Evolutionary conservation across 176 grass and related monocot genomes (phyloP).

Genomic region (Typha latifolia): DNA sequence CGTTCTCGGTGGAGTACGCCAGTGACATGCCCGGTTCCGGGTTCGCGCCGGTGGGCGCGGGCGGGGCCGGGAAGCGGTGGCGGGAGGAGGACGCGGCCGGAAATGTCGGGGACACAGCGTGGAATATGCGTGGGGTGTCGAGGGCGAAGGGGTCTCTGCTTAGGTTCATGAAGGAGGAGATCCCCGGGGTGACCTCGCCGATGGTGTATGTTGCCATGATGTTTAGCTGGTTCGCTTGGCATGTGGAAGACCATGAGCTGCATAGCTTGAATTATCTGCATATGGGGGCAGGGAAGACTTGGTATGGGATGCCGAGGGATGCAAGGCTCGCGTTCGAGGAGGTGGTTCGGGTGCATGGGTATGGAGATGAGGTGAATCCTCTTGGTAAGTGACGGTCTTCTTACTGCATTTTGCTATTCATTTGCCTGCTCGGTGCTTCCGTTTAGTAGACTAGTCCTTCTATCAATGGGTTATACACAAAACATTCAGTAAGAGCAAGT

Average conservation of each 20-base stretch:
- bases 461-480: too few relatives aligned
- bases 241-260: slow-evolving; percentile 90
- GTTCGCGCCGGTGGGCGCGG: slow-evolving; percentile 21
- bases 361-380: slow-evolving; percentile 64
- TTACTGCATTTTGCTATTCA: neutral
- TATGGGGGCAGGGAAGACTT: slow-evolving; percentile 62
- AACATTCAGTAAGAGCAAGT: too few relatives aligned
- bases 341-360: slow-evolving; percentile 69
- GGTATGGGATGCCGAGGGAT: slow-evolving; percentile 88
- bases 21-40: slow-evolving; percentile 81
- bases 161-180: slow-evolving; percentile 64
- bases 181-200: slow-evolving; percentile 72
- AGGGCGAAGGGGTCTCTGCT: slow-evolving; percentile 54
- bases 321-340: slow-evolving; percentile 70
- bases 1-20: slow-evolving; percentile 65
- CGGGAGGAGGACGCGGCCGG: slow-evolving; percentile 6
- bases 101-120: slow-evolving; percentile 64
- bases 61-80: slow-evolving; percentile 7
- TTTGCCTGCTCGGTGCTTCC: neutral
- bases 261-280: slow-evolving; percentile 94
- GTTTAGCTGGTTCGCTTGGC: slow-evolving; percentile 98
- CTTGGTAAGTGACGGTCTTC: slow-evolving; percentile 35
- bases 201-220: slow-evolving; percentile 81
- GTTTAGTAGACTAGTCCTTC: neutral
- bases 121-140: slow-evolving; percentile 78